These are phyloP conservation scores for Xylaria sp. DNA, from an alignment of 2,329 filamentous ascomycete genomes.

Conservation along the genomic window DNA sequence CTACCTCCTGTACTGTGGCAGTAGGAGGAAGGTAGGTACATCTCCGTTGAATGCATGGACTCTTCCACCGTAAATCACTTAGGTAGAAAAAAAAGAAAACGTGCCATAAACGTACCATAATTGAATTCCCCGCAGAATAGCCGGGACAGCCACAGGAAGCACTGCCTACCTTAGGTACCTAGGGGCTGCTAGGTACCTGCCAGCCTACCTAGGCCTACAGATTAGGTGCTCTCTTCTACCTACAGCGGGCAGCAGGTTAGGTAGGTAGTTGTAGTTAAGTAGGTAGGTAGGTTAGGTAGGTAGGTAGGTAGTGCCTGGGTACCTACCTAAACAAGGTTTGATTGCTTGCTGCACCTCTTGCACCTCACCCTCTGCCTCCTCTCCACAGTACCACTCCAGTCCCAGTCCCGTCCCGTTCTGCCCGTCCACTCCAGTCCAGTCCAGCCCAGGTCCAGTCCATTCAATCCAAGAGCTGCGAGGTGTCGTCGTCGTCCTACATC, in stretches of 20 bases:
- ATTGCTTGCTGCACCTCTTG: neutral
- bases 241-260: neutral
- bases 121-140: slow-evolving; percentile 14
- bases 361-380: slow-evolving; percentile 9
- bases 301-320: too few species aligned
- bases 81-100: slow-evolving; percentile 20
- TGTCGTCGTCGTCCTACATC: neutral
- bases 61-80: neutral
- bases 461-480: slow-evolving; percentile 4
- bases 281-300: slow-evolving; percentile 6
- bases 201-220: too few species aligned
- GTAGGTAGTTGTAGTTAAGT: slow-evolving; percentile 15
- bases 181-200: too few species aligned
- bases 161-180: neutral
- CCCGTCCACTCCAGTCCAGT: slow-evolving; percentile 22
- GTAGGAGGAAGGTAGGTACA: too few species aligned
- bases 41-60: neutral
- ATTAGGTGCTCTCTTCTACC: too few species aligned
- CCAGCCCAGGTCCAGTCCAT: slow-evolving; percentile 4
- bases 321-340: too few species aligned
- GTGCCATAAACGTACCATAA: slow-evolving; percentile 25
- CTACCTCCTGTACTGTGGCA: too few species aligned
- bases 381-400: slow-evolving; percentile 20
- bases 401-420: slow-evolving; percentile 21
- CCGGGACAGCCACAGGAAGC: slow-evolving; percentile 5